Base-by-base conservation (phyloP, 2,329 filamentous ascomycete genomes). In the Colletotrichum tanaceti region DNA sequence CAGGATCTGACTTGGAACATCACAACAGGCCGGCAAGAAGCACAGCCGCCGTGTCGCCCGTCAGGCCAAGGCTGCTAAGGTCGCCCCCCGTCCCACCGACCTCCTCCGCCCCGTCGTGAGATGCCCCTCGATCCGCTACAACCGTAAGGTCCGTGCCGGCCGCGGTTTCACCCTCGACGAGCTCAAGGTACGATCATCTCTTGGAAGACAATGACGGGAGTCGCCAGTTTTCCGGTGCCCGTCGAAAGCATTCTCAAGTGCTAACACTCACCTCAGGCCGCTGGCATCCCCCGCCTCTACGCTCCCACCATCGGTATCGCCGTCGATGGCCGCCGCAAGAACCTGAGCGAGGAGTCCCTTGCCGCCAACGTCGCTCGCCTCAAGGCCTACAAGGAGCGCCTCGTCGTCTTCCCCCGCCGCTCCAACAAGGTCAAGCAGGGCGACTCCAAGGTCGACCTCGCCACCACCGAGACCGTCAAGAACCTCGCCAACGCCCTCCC, bases 41-140 rank as follows among this genome's bases (percentile, higher is more conserved):
- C 90, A 91, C 84, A 90, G 91, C 84, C 92, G 96, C 85, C 91
- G 96, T 80, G 89, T 93, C 84, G 93, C 94, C 77, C 95, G 96
- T 85, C 90, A 93, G 82, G 90, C 91, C 79, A 99, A 98, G 92
- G 95, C 95, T 80, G 94, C 94, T 78, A 91, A 93, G 79, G 88
- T 98, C 80, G 96, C 96, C 81, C 96, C 96, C 81, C 94, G 96
- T 79, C 96, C 96, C 77, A 93, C 98, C 84, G 96, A 99, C 90
- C 94, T 93, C 86, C 90, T 99, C 82, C 91, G 94, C 83, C 96
- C 96, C 76, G 86, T 98, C 84, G 95, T 99, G 78, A 93, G 94
- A 87, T 98, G 95, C 91, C 95, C 96, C 81, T 95, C 93, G 79
- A 85, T 98, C 88, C 97, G 97, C 90, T 97, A 99, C 90, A 99